Base-by-base conservation (phyloP, 2,329 filamentous ascomycete genomes). In the Neonectria magnoliae region DNA sequence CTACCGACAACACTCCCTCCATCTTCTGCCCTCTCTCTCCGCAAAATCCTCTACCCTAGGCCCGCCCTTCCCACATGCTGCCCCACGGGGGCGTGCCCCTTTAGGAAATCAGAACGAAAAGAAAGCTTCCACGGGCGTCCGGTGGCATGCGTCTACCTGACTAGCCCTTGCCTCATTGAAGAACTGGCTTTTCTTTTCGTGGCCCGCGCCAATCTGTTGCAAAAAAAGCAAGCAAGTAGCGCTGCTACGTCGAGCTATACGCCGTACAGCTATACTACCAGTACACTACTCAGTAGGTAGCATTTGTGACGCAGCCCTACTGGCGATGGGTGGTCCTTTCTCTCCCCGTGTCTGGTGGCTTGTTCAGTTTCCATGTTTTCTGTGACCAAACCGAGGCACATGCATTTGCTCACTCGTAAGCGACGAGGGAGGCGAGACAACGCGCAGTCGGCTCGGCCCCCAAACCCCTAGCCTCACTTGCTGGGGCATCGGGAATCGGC, bases 121-220 rank as follows among this genome's bases (percentile, higher is more conserved):
- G 53, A 45, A 44, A 59, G 47, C 63, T 66, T 65, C 58, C 45
- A 54, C 20, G 10, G 47, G 48, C 53, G 47, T 47, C 42, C 41
- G 50, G 57, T 53, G 50, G 59, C 38, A 69, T 61, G 45, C 45
- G 16, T 31, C 18, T 41, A 29, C 44, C 25, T 31, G 52, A 41
- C 54, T 56, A 58, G 44, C 50, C 60, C 59, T 55, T 56, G 57
- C n/a, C 64, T 61, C 38, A 47, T 50, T 44, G 57, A 59, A 64
- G 69, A 70, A 70, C 69, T 69, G 62, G 48, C 64, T 38, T 38
- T 38, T 8, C 36, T 38, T 38, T 33, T 41, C 44, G 68, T 54
- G 64, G 69, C 33, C 33, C 55, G 47, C 55, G 47, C 57, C 48
- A 38, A 38, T 38, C 36, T 38, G 36, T 38, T 16, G 36, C 36